Base-by-base conservation (phyloP, 805 yeast species). In the Candida incommunis region DNA sequence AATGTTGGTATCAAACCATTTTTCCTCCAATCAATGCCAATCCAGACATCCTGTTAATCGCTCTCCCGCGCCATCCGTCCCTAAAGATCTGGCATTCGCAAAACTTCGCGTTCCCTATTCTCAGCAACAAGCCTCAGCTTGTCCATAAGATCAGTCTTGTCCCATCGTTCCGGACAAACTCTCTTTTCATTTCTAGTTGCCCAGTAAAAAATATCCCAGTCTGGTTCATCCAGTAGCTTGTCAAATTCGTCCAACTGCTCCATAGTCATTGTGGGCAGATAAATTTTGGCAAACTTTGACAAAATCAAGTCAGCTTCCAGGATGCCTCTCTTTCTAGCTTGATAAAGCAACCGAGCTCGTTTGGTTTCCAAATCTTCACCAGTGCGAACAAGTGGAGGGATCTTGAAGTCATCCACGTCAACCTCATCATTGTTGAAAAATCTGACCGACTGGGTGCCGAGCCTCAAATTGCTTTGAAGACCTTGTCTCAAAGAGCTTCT, bases 131-230 rank as follows among this genome's bases (percentile, higher is more conserved):
- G 78, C 61, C 87, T 90, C 50, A 90, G 67, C 64, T 70, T 59
- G 45, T 60, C 59, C 67, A 90, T 69, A 34, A 90, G 67, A 53
- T 72, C 66, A 11, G 83, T 75, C 47, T 80, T 58, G 58, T 78
- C 70, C 95, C 95, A 92, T 58, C 75, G 74, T 35, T 82, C 86
- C 15, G 97, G 96, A 51, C 90, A 69, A 13, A 95, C 94, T 41
- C 88, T 83, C 55, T 66, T 83, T 22, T 57, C 54, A 61, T 88
- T 85, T 52, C 75, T 76, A 2, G 96, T 86, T 22, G 94, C 95
- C 98, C 98, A 90, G 67, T 92, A 92, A 63, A 85, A 92, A 49
- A 92, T 88, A 63, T 92, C 98, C 98, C 98, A 92, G 63, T 92
- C 98, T n/a, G 90, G 76, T 63, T 90, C 94, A 62, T 92, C 94